Evolutionary conservation across 176 grass and related monocot genomes (phyloP).

Genomic region (Raddia guianensis): DNA sequence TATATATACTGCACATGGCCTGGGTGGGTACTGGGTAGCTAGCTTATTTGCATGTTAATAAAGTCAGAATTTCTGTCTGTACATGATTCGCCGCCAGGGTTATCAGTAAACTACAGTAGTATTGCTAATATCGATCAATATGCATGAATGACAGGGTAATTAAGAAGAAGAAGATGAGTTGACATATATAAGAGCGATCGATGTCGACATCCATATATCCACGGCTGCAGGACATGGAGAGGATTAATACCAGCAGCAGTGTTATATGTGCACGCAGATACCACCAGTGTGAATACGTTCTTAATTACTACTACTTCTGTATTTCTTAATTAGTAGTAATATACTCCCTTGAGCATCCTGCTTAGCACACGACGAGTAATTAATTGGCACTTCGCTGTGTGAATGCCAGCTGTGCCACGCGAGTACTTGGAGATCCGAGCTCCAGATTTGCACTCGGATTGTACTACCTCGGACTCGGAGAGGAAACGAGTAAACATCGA

Average conservation of each 20-base stretch:
- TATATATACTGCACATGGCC: no score
- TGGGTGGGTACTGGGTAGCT: no score
- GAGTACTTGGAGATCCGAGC: conserved; percentile 28
- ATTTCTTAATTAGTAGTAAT: conserved; percentile 2
- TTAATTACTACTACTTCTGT: not conserved
- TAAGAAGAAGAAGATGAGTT: no score
- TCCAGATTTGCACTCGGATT: not conserved
- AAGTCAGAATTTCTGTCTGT: no score
- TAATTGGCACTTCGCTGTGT: conserved; percentile 8
- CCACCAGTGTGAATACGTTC: not conserved
- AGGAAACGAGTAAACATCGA: not conserved
- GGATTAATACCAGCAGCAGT: not conserved
- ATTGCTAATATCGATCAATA: no score
- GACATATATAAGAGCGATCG: no score
- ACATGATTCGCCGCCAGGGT: no score
- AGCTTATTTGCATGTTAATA: no score
- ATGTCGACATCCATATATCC: no score
- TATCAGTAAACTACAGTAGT: no score
- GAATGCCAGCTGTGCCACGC: conserved; percentile 35
- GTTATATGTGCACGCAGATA: not conserved
- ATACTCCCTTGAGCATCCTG: not conserved
- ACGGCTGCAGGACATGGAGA: no score
- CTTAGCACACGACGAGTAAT: conserved; percentile 2
- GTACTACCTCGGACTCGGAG: not conserved
- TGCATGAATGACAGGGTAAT: no score